A percentile compares a stretch with the other conserved stretches of the same genome.
Evolutionary conservation across 108 stramenopile species (phyloP).

Genomic region (Aureococcus anophagefferens): DNA sequence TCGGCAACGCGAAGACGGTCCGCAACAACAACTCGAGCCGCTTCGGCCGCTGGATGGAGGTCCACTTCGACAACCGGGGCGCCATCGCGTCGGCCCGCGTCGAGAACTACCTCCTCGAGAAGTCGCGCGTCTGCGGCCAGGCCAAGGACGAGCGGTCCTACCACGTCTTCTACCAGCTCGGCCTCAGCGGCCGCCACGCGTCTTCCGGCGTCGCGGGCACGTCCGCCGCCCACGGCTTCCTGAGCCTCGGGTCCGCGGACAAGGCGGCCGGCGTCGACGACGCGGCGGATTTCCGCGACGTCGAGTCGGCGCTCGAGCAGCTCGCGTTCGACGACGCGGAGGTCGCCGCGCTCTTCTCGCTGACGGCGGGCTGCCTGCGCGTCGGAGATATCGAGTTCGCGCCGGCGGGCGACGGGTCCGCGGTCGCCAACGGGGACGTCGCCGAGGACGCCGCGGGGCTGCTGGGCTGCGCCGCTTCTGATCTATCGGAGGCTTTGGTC

Average conservation of each 20-base stretch:
- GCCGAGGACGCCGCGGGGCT: constrained; percentile 7
- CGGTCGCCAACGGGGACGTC: too few relatives aligned
- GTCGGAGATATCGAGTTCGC: constrained; percentile 75
- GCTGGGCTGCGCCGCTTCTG: neutral
- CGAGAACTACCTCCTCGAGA: constrained; percentile 90
- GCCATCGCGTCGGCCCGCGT: constrained; percentile 64
- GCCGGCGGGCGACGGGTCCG: too few relatives aligned
- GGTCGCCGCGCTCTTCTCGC: constrained; percentile 55
- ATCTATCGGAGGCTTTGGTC: neutral
- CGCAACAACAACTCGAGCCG: constrained; percentile 85
- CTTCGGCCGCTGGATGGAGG: constrained; percentile 55
- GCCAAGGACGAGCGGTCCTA: constrained; percentile 65
- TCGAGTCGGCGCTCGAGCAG: constrained; percentile 64
- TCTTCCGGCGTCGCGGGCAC: neutral
- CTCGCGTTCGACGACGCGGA: constrained; percentile 63
- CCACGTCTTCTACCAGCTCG: constrained; percentile 63
- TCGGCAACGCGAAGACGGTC: constrained; percentile 91
- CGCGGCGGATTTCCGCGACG: constrained; percentile 68
- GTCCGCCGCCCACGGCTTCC: neutral
- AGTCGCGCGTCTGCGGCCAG: constrained; percentile 68
- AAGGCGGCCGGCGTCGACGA: constrained; percentile 50
- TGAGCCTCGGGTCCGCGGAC: neutral
- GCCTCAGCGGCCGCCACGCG: constrained; percentile 12
- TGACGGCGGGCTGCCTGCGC: constrained; percentile 77
- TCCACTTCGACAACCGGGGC: constrained; percentile 54